Evolutionary conservation across 192 early-diverging fungal species (phyloP).

Genomic region (Rhizoclosmatium globosum): DNA sequence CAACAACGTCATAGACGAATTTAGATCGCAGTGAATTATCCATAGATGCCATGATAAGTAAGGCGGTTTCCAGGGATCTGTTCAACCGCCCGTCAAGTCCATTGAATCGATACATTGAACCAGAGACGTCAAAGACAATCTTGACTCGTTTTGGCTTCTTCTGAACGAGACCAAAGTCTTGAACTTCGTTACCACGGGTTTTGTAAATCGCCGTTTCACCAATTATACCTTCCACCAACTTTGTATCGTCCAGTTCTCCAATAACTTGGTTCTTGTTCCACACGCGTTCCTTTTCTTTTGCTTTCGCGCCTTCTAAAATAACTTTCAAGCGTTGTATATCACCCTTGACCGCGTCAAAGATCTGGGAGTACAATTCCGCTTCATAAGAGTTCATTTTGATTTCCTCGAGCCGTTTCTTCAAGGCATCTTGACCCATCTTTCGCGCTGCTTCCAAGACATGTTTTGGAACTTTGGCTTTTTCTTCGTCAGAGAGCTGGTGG

Average conservation of each 20-base stretch:
- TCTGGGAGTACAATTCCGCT: slow-evolving; percentile 46
- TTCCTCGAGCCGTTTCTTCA: slow-evolving; percentile 68
- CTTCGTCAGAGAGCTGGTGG: slow-evolving; percentile 63
- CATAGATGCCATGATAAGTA: slow-evolving; percentile 74
- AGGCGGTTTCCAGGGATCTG: slow-evolving; percentile 46
- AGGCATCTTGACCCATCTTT: slow-evolving; percentile 75
- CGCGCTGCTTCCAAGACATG: slow-evolving; percentile 49
- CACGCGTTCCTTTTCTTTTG: slow-evolving; percentile 79
- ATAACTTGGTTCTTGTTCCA: slow-evolving; percentile 81
- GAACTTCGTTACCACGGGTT: slow-evolving; percentile 74
- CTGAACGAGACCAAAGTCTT: slow-evolving; percentile 70
- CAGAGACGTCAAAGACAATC: slow-evolving; percentile 80
- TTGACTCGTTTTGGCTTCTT: slow-evolving; percentile 77
- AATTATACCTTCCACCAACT: slow-evolving; percentile 76
- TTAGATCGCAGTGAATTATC: too few species aligned
- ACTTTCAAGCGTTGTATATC: slow-evolving; percentile 76
- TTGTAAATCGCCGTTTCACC: slow-evolving; percentile 82
- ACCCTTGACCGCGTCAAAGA: slow-evolving; percentile 61
- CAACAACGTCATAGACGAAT: too few species aligned
- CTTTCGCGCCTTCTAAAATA: slow-evolving; percentile 75
- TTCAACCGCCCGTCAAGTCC: slow-evolving; percentile 50
- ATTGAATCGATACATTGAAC: slow-evolving; percentile 50
- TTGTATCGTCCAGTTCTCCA: slow-evolving; percentile 79
- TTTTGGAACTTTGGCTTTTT: slow-evolving; percentile 57
- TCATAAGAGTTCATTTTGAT: slow-evolving; percentile 77